Base-by-base conservation (phyloP, 2,329 filamentous ascomycete species). In the Gyromitra esculenta region DNA sequence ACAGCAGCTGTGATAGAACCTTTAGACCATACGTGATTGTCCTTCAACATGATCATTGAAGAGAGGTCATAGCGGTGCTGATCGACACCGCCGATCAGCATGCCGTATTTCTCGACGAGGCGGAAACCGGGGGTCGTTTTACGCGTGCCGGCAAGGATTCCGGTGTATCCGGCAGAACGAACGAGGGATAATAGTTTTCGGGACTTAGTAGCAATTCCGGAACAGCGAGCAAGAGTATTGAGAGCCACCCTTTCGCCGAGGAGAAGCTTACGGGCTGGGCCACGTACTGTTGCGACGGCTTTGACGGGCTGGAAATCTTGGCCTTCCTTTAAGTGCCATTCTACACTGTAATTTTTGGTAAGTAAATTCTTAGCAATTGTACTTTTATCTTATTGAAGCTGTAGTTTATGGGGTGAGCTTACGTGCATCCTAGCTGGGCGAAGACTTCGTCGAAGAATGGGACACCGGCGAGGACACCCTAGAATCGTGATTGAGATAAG, bases 21-120 rank as follows among this genome's bases (percentile, higher is more conserved):
- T 68, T 82, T 83, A 83, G 64, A 93, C 91, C 95, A 97, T 73
- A 99, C 91, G 84, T 99, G 96, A 84, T 99, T 99, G 85, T 99
- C 96, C 86, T 99, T 99, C 79, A 99, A 87, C 96, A 99, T 99
- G 73, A 94, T 94, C 96, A 99, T 98, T 79, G 91, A 89, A 83
- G 90, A 92, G 73, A 99, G 86, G 83, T 99, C 96, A 85, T 97
- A 93, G 41, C 96, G 87, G 84, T 99, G 96, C 1, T 91, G 89
- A 84, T 99, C 96, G 15, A 93, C 94, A 9, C 96, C 96, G 73
- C 95, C 96, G 15, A 97, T 91, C 25, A 97, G 86, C 91, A 99
- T 97, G 80, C 94, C 96, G 84, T 99, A 99, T 85, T 99, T 99
- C 85, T 99, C 96, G 8, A 98, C 94, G 3, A 98, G 86, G 9